phyloP scores from a whole-genome alignment of 1,284 basidiomycete species.

The Trametes sp. region DNA sequence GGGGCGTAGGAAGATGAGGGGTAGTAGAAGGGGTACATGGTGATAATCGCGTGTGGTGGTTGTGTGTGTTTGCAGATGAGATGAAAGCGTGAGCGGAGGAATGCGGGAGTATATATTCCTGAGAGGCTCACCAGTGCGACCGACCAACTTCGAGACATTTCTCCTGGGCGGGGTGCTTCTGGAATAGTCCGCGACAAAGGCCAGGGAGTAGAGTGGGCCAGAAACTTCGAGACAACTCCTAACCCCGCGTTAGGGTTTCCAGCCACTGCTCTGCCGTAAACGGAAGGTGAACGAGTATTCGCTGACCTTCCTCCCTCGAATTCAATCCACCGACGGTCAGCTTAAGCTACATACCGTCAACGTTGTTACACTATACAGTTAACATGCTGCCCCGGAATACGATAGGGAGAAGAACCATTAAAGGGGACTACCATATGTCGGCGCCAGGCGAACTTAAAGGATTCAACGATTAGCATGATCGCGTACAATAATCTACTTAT shows the following conservation, averaged over 20 bases:
- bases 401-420: too few relatives aligned
- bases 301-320: too few relatives aligned
- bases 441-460: too few relatives aligned
- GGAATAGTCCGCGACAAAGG: neutral
- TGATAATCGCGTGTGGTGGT: conserved; percentile 4
- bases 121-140: neutral
- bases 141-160: conserved; percentile 16
- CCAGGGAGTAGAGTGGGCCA: neutral
- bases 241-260: neutral
- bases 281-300: neutral
- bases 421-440: too few relatives aligned
- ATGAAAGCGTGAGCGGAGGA: neutral
- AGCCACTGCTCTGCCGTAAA: neutral
- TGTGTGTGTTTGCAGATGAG: conserved; percentile 1
- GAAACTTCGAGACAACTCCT: conserved; percentile 4
- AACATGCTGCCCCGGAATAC: too few relatives aligned
- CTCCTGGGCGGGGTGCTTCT: conserved; percentile 8
- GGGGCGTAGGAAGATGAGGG: conserved; percentile 13
- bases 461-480: too few relatives aligned
- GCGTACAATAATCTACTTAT: too few relatives aligned
- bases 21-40: conserved; percentile 30
- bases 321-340: too few relatives aligned
- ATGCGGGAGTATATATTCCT: conserved; percentile 1
- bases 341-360: too few relatives aligned
- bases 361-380: too few relatives aligned